phyloP scores from a whole-genome alignment of 2,329 filamentous ascomycete species.

The Helotiales sp. region DNA sequence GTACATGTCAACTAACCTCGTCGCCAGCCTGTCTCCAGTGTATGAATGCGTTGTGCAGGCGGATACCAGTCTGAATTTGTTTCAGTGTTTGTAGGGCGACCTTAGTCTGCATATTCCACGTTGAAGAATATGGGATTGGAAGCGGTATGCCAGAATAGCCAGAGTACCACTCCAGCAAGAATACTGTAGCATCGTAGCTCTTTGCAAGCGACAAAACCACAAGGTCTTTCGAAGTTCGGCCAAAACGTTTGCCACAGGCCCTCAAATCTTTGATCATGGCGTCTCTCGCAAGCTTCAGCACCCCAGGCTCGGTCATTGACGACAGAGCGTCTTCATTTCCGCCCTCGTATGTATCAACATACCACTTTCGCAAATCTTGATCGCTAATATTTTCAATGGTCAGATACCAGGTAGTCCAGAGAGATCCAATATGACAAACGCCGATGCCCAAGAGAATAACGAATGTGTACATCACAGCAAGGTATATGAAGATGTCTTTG shows the following conservation, averaged over 20 bases:
- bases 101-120: slow-evolving; percentile 46
- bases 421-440: slow-evolving; percentile 21
- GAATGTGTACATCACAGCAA: slow-evolving; percentile 26
- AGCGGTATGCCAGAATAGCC: slow-evolving; percentile 53
- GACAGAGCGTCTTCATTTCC: slow-evolving; percentile 22
- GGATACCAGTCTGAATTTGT: slow-evolving; percentile 25
- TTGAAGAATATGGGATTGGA: slow-evolving; percentile 58
- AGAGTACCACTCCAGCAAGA: slow-evolving; percentile 52
- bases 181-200: slow-evolving; percentile 46
- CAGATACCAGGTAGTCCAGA: slow-evolving; percentile 27
- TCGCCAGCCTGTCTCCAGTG: slow-evolving; percentile 31
- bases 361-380: slow-evolving; percentile 21
- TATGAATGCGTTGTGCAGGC: slow-evolving; percentile 29
- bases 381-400: slow-evolving; percentile 21
- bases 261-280: slow-evolving; percentile 25
- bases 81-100: slow-evolving; percentile 25
- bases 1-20: slow-evolving; percentile 15
- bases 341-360: slow-evolving; percentile 19
- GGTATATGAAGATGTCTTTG: slow-evolving; percentile 25
- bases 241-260: slow-evolving; percentile 11
- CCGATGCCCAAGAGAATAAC: slow-evolving; percentile 21
- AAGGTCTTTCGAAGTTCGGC: slow-evolving; percentile 20
- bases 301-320: slow-evolving; percentile 28
- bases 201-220: slow-evolving; percentile 47
- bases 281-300: slow-evolving; percentile 30